A percentile compares a stretch with the other conserved stretches of the same genome.
phyloP scores from a whole-genome alignment of 306 rosid genomes.

The Pterocarpus santalinus region DNA sequence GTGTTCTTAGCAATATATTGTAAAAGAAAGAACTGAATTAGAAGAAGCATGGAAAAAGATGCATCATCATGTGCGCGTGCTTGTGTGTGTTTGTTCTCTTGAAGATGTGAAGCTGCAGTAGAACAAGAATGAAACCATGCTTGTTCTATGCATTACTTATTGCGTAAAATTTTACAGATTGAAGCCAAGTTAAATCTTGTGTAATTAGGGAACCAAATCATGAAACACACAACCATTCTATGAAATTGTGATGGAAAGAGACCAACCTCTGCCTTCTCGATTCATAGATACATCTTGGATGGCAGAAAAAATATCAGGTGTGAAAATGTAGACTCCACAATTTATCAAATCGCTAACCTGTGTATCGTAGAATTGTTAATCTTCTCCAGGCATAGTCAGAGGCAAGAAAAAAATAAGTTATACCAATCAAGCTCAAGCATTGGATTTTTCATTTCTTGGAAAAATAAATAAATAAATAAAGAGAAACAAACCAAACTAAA shows the following conservation, averaged over 20 bases:
- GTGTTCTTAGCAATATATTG: background rate
- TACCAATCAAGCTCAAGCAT: constrained; percentile 4
- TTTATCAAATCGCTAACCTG: constrained; percentile 92
- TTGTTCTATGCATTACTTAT: background rate
- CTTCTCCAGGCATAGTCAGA: constrained; percentile 30
- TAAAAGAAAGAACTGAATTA: constrained; percentile 8
- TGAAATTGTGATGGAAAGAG: constrained; percentile 15
- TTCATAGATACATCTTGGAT: constrained; percentile 70
- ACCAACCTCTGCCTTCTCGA: constrained; percentile 84
- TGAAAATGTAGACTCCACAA: constrained; percentile 86
- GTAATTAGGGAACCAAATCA: constrained; percentile 23
- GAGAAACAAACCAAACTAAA: constrained; percentile 36
- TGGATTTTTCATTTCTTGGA: background rate
- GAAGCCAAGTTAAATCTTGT: constrained; percentile 16
- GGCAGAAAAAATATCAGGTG: constrained; percentile 74
- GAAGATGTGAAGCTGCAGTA: constrained; percentile 1
- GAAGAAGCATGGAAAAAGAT: background rate
- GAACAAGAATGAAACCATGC: constrained; percentile 12
- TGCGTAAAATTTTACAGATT: background rate
- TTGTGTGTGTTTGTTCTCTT: background rate
- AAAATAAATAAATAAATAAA: background rate
- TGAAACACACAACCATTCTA: background rate
- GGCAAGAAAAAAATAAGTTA: constrained; percentile 14
- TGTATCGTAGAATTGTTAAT: constrained; percentile 42
- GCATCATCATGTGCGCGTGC: background rate